Evolutionary conservation across 805 yeast species (phyloP).

Genomic region (Candida morakotiae): DNA sequence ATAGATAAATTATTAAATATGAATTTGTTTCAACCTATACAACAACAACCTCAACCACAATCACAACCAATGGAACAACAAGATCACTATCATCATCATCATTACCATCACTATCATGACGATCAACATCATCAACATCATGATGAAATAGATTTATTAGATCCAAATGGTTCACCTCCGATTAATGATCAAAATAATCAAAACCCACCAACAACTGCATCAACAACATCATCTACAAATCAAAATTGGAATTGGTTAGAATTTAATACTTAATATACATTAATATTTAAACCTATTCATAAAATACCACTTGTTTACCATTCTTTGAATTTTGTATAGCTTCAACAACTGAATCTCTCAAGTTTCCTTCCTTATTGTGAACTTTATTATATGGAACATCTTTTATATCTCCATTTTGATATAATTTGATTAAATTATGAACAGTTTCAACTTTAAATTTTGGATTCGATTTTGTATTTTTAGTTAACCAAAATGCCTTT

Average conservation of each 20-base stretch:
- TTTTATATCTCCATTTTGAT: constrained; percentile 51
- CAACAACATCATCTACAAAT: not conserved
- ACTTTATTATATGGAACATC: constrained; percentile 42
- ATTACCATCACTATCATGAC: constrained; percentile 3
- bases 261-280: constrained; percentile 13
- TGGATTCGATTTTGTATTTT: constrained; percentile 41
- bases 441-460: constrained; percentile 55
- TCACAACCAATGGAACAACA: not conserved
- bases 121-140: constrained; percentile 7
- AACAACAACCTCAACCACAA: constrained; percentile 2
- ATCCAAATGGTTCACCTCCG: constrained; percentile 4
- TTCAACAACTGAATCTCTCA: constrained; percentile 36
- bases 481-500: constrained; percentile 29
- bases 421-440: constrained; percentile 50
- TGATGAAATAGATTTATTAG: constrained; percentile 5
- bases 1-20: constrained; percentile 37
- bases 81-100: constrained; percentile 1
- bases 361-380: constrained; percentile 29
- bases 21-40: constrained; percentile 21
- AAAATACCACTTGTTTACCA: constrained; percentile 43
- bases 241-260: constrained; percentile 39
- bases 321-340: constrained; percentile 39
- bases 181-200: constrained; percentile 5
- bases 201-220: not conserved
- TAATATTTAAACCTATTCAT: constrained; percentile 2